phyloP scores from a whole-genome alignment of 441 rosid genomes.

The Lepidium campestre region DNA sequence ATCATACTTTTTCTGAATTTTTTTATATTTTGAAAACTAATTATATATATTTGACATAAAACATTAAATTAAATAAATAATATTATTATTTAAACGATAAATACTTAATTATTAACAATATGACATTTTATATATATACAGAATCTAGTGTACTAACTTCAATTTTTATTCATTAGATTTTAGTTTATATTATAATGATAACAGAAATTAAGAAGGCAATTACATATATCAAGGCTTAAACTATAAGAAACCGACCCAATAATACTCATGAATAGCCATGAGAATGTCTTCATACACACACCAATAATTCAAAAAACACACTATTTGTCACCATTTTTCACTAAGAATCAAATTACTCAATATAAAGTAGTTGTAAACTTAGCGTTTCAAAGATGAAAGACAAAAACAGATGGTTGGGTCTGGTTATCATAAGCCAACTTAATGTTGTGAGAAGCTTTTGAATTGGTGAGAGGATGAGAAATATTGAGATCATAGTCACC shows the following conservation, averaged over 20 bases:
- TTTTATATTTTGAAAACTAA: too few relatives aligned
- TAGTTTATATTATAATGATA: too few relatives aligned
- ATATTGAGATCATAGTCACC: conserved; percentile 47
- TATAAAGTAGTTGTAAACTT: not conserved
- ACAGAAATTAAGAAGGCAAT: too few relatives aligned
- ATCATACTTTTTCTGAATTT: too few relatives aligned
- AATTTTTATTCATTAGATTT: not conserved
- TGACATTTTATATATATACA: too few relatives aligned
- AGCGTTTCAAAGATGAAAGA: not conserved
- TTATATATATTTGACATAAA: too few relatives aligned
- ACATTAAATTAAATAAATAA: too few relatives aligned
- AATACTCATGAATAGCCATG: not conserved
- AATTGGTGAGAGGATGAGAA: not conserved
- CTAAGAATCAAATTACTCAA: not conserved
- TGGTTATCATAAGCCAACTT: conserved; percentile 2
- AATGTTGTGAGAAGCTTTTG: conserved; percentile 7
- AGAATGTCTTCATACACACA: not conserved
- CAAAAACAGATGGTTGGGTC: conserved; percentile 6
- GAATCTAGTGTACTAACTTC: too few relatives aligned
- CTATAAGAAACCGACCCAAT: not conserved
- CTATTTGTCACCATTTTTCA: conserved; percentile 1
- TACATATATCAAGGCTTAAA: not conserved
- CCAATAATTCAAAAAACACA: not conserved
- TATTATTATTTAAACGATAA: too few relatives aligned
- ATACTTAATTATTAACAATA: too few relatives aligned